Evolutionary conservation across 176 grass and related monocot genomes (phyloP).

Genomic region (Aegilops tauschii): DNA sequence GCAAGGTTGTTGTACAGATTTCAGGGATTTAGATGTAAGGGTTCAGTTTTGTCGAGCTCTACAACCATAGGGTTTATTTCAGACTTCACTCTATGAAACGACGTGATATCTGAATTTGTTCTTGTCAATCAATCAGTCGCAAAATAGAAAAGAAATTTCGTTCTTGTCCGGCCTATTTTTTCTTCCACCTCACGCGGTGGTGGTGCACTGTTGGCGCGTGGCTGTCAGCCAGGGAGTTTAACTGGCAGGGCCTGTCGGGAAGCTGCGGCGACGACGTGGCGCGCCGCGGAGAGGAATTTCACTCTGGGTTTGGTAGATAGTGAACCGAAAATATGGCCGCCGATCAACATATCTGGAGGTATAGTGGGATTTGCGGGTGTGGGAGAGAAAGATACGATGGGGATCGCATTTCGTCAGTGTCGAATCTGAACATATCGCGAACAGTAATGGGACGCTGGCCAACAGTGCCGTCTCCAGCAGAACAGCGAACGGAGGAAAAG

Average conservation of each 20-base stretch:
- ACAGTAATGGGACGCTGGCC: not conserved
- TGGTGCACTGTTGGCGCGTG: not conserved
- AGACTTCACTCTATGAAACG: not conserved
- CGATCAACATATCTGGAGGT: no score
- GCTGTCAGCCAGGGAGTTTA: constrained; percentile 7
- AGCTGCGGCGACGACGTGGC: constrained; percentile 4
- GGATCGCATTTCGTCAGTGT: not conserved
- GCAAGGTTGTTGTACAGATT: no score
- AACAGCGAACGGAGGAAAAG: not conserved
- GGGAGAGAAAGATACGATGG: not conserved
- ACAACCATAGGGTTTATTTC: no score
- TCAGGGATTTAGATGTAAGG: no score
- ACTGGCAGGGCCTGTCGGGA: constrained; percentile 10
- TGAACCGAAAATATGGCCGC: no score
- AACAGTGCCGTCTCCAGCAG: not conserved
- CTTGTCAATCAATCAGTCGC: not conserved
- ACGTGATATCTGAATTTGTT: not conserved
- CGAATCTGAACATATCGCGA: not conserved
- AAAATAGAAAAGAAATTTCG: no score
- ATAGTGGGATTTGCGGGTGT: not conserved
- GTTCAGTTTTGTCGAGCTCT: no score
- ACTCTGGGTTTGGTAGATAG: not conserved
- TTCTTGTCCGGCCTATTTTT: not conserved
- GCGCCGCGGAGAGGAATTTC: not conserved
- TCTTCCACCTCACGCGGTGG: not conserved